Base-by-base conservation (phyloP, 192 early-diverging fungal genomes). In the Tieghemiomyces parasiticus region DNA sequence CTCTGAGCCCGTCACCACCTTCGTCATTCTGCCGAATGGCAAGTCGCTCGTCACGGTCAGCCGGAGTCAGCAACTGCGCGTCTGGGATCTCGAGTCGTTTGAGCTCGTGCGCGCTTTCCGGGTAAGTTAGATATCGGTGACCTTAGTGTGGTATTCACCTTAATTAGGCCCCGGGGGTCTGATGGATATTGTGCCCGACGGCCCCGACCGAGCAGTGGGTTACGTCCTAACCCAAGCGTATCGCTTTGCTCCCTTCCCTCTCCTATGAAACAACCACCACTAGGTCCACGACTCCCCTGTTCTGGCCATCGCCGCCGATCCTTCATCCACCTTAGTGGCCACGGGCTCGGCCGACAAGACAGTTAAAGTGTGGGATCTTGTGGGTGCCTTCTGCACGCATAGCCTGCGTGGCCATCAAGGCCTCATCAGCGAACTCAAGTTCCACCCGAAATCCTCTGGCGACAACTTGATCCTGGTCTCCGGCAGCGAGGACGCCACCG, bases 351-450 rank as follows among this genome's bases (percentile, higher is more conserved):
- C 96, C 1, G 96, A 99, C 69, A 84, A 82, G 60, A 91, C 88
- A 14, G 83, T 99, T 50, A 90, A 89, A 59, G 88, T 97, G 12
- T 99, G 94, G 94, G 93, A 99, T 70, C 87, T 92, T 60, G 87
- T 85, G 54, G 76, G 81, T 51, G 93, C 90, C 24, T 92, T 79
- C 72, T 91, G 88, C 65, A 97, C 96, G 58, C 96, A 99, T 67
- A 90, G 89, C 66, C 89, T 99, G 65, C 81, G 81, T 55, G 94
- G 94, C 49, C 96, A 99, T 55, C 74, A 82, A 35, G 93, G 93
- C 20, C 79, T 96, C 12, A 73, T 99, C 44, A 84, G 84, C 46
- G 76, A 78, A 0, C 77, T 99, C 13, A 86, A 85, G 64, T 99
- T 97, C 67, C 82, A 87, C 55, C 81, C 84, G 3, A 64, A 71